A percentile compares a stretch with the other conserved stretches of the same genome.
These are phyloP conservation scores for Phlyctochytrium bullatum DNA, from an alignment of 192 early-diverging fungal species.

Conservation along the genomic window DNA sequence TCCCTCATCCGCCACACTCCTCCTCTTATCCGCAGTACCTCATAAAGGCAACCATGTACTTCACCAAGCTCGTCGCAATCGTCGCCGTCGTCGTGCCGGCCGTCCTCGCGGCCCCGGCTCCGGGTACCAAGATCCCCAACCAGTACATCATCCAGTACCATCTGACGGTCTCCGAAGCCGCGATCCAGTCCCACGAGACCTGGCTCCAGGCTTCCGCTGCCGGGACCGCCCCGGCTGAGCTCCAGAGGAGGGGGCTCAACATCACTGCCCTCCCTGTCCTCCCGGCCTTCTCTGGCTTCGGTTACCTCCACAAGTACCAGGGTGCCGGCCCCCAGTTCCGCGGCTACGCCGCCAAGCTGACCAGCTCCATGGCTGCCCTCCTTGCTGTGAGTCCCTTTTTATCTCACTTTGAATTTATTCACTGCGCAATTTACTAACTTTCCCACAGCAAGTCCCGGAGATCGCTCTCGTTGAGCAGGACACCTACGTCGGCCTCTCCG, in stretches of 20 bases:
- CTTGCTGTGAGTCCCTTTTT: neutral
- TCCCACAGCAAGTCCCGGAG: constrained; percentile 12
- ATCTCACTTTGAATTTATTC: neutral
- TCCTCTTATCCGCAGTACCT: no score
- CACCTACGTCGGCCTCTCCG: constrained; percentile 19
- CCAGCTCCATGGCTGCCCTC: neutral
- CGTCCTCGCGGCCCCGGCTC: neutral
- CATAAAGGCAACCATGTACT: no score
- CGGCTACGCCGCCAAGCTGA: neutral
- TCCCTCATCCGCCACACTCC: no score
- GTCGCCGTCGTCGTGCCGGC: no score
- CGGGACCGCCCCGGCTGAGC: neutral
- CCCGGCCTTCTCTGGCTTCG: neutral
- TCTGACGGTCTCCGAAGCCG: constrained; percentile 11
- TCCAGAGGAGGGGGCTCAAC: neutral
- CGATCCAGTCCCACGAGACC: neutral
- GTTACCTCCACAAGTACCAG: neutral
- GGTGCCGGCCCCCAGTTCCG: neutral
- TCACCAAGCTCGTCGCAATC: no score
- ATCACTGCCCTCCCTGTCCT: neutral
- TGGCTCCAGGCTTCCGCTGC: neutral
- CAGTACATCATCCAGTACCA: constrained; percentile 45
- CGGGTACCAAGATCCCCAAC: constrained; percentile 28
- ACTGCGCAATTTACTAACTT: constrained; percentile 4
- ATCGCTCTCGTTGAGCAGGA: constrained; percentile 43